phyloP scores from a whole-genome alignment of 164 flowering plant genomes.

The Stephania cephalantha region DNA sequence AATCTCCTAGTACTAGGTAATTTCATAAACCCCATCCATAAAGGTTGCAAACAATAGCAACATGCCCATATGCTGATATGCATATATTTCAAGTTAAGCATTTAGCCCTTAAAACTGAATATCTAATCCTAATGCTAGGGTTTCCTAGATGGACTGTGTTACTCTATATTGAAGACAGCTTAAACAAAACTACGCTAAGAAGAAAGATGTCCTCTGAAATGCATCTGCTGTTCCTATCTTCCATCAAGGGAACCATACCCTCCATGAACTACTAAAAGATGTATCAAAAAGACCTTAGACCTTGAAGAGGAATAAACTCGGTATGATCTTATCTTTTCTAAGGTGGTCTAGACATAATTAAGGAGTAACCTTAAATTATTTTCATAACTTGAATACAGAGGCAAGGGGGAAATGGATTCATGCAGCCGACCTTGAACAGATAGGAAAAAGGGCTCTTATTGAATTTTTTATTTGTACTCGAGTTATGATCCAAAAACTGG shows the following conservation, averaged over 20 bases:
- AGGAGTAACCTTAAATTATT: not conserved
- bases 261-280: not conserved
- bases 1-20: not conserved
- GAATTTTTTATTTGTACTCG: too few relatives aligned
- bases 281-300: not conserved
- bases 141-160: not conserved
- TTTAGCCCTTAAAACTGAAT: not conserved
- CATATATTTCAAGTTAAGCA: not conserved
- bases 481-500: not conserved
- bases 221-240: not conserved
- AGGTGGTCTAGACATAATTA: not conserved
- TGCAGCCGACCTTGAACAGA: too few relatives aligned
- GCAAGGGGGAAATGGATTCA: too few relatives aligned
- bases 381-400: too few relatives aligned
- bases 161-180: not conserved
- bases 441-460: too few relatives aligned
- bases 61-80: not conserved
- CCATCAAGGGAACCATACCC: not conserved
- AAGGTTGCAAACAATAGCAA: not conserved
- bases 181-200: not conserved
- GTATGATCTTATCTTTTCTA: too few relatives aligned
- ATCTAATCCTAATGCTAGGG: not conserved
- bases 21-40: too few relatives aligned
- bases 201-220: not conserved
- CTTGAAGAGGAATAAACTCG: not conserved